Percentiles rank a stretch among this genome's conserved stretches.
Evolutionary conservation across 768 basidiomycete species (phyloP).

Genomic region (Auricularia auricula-judae): DNA sequence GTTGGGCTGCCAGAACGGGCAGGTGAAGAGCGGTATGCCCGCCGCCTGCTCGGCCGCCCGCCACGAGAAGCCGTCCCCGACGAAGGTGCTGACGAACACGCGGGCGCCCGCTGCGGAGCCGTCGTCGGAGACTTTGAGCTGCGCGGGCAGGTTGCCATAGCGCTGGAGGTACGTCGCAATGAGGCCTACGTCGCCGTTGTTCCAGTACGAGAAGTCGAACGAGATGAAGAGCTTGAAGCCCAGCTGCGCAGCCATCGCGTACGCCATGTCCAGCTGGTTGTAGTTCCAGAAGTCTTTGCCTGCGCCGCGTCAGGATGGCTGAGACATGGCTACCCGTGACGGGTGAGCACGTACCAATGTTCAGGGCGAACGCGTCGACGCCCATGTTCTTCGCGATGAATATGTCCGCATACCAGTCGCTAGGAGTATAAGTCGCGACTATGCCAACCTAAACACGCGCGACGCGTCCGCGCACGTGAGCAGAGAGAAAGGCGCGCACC

Average conservation of each 20-base stretch:
- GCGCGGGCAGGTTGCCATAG: neutral
- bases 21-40: neutral
- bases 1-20: neutral
- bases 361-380: neutral
- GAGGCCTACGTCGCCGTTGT: neutral
- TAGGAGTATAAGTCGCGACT: neutral
- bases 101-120: neutral
- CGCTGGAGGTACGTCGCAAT: neutral
- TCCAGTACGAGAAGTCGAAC: neutral
- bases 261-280: neutral
- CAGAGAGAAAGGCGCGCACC: neutral
- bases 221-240: neutral
- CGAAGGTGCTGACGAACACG: neutral
- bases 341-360: neutral
- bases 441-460: neutral
- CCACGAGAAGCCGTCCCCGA: neutral
- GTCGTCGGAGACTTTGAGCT: neutral
- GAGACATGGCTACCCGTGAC: neutral
- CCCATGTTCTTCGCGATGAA: neutral
- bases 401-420: neutral
- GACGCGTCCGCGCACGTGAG: neutral
- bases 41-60: neutral
- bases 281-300: slow-evolving; percentile 1
- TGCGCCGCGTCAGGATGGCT: neutral
- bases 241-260: neutral